These are phyloP conservation scores for Pichia sp. DNA, from an alignment of 1,139 yeast species.

Conservation along the genomic window DNA sequence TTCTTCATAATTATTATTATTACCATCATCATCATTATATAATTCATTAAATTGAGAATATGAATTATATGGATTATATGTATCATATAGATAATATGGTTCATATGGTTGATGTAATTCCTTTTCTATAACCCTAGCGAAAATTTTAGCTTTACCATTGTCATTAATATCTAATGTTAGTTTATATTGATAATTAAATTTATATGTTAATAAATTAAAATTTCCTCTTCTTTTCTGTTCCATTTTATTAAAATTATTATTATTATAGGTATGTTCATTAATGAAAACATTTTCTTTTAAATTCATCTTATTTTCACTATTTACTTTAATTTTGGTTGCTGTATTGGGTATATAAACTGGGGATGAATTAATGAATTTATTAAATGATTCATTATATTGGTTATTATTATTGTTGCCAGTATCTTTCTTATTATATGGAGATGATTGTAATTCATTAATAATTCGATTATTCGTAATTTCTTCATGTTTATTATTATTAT, in stretches of 20 bases:
- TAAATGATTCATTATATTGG: slow-evolving; percentile 4
- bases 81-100: no score
- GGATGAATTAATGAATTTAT: slow-evolving; percentile 14
- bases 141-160: slow-evolving; percentile 11
- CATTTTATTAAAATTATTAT: neutral
- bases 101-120: neutral
- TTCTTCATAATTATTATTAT: neutral
- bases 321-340: neutral
- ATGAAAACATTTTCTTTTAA: no score
- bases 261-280: neutral
- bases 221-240: neutral
- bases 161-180: slow-evolving; percentile 9
- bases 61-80: no score
- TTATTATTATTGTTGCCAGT: neutral
- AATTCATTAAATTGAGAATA: no score
- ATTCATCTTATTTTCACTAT: neutral
- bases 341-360: slow-evolving; percentile 8
- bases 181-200: slow-evolving; percentile 8
- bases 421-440: slow-evolving; percentile 3
- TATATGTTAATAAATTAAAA: neutral
- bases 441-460: slow-evolving; percentile 4
- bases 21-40: no score
- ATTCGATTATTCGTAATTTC: no score
- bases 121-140: slow-evolving; percentile 10
- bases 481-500: no score